Evolutionary conservation across 495 filamentous ascomycete genomes (phyloP).

Genomic region (Penicillium diatomitis): DNA sequence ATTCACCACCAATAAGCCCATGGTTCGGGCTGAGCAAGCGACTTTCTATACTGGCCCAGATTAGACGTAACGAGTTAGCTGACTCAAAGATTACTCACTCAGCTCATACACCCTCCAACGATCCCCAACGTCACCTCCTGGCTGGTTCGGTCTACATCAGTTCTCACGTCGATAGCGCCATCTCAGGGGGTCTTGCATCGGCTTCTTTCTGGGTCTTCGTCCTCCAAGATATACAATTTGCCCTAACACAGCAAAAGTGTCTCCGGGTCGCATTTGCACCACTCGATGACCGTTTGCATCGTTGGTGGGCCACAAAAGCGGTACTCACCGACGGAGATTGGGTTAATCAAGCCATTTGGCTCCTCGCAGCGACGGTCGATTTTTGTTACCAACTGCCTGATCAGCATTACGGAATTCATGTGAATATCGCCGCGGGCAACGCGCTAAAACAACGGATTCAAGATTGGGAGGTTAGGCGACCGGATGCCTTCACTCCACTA

Average conservation of each 20-base stretch:
- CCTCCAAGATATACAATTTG: slow-evolving; percentile 36
- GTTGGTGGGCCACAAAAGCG: slow-evolving; percentile 21
- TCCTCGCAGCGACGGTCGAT: slow-evolving; percentile 32
- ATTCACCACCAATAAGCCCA: too few species aligned
- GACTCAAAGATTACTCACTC: background rate
- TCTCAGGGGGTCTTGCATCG: slow-evolving; percentile 28
- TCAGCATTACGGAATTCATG: slow-evolving; percentile 10
- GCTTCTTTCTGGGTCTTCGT: slow-evolving; percentile 38
- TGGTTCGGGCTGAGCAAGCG: too few species aligned
- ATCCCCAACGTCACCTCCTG: slow-evolving; percentile 32
- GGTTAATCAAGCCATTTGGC: slow-evolving; percentile 31
- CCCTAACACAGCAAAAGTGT: slow-evolving; percentile 29
- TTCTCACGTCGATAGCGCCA: slow-evolving; percentile 32
- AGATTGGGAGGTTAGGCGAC: slow-evolving; percentile 23
- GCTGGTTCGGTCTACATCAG: slow-evolving; percentile 38
- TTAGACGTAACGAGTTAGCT: too few species aligned
- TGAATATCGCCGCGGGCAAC: slow-evolving; percentile 11
- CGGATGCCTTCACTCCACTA: slow-evolving; percentile 28
- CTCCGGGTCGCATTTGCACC: slow-evolving; percentile 28
- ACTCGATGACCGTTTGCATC: slow-evolving; percentile 27
- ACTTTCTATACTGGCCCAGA: too few species aligned
- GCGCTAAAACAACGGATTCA: slow-evolving; percentile 21
- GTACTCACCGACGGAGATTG: slow-evolving; percentile 30
- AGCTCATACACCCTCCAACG: slow-evolving; percentile 30
- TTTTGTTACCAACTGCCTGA: slow-evolving; percentile 26